phyloP scores from a whole-genome alignment of 192 early-diverging fungal species.

The Podila clonocystis region DNA sequence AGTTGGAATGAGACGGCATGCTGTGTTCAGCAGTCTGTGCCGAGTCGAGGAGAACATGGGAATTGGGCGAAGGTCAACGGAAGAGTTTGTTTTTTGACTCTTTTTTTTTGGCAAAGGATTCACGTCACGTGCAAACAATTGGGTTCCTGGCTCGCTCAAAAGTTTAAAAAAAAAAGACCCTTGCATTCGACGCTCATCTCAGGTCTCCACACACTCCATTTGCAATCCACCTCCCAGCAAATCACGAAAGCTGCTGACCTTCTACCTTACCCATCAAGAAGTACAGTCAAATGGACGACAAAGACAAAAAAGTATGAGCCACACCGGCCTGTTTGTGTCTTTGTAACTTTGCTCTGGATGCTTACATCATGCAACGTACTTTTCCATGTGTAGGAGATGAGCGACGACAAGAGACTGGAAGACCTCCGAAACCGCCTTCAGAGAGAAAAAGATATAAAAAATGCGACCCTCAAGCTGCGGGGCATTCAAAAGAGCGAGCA shows the following conservation, averaged over 20 bases:
- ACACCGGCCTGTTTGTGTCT: too few relatives aligned
- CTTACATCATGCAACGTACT: slow-evolving; percentile 5
- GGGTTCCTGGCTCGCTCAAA: too few relatives aligned
- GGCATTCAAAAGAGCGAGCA: slow-evolving; percentile 41
- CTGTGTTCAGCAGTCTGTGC: slow-evolving; percentile 9
- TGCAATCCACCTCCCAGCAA: too few relatives aligned
- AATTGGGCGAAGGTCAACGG: background rate
- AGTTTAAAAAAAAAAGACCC: too few relatives aligned
- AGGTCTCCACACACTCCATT: too few relatives aligned
- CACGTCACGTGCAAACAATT: too few relatives aligned
- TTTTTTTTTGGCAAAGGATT: too few relatives aligned
- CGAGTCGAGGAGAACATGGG: slow-evolving; percentile 14
- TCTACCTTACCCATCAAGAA: background rate
- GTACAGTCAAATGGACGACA: background rate
- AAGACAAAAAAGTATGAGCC: background rate
- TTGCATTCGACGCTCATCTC: too few relatives aligned
- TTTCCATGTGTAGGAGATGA: slow-evolving; percentile 24
- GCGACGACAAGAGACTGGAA: slow-evolving; percentile 44
- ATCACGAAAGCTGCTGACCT: too few relatives aligned
- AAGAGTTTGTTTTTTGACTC: background rate
- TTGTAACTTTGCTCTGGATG: too few relatives aligned
- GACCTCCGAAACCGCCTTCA: slow-evolving; percentile 47
- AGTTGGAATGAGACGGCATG: slow-evolving; percentile 1
- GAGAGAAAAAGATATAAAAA: slow-evolving; percentile 51
- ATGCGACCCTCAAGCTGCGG: slow-evolving; percentile 45